Conservation (phyloP, 371 early-diverging fungal genomes). For the Cokeromyces recurvatus region DNA sequence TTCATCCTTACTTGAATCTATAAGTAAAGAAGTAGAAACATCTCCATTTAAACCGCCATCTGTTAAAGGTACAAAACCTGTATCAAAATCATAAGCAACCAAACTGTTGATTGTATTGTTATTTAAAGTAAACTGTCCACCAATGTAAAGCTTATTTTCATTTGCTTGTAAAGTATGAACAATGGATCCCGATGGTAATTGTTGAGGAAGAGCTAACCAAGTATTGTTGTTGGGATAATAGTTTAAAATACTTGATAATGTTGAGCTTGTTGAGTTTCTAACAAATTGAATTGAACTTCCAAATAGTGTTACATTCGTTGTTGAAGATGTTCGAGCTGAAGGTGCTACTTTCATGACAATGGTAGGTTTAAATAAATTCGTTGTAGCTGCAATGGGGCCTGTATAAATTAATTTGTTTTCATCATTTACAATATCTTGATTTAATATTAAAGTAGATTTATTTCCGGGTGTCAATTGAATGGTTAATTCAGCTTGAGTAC, state of each 20-base stretch:
- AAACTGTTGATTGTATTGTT: constrained; percentile 6
- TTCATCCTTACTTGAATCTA: constrained; percentile 19
- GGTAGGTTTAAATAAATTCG: constrained; percentile 25
- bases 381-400: constrained; percentile 40
- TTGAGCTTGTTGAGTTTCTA: constrained; percentile 27
- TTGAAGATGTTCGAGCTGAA: constrained; percentile 16
- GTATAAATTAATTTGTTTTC: constrained; percentile 41
- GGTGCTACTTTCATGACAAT: constrained; percentile 16
- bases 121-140: constrained; percentile 28
- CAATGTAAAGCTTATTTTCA: constrained; percentile 29
- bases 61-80: constrained; percentile 11
- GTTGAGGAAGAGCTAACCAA: constrained; percentile 26
- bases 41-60: constrained; percentile 22
- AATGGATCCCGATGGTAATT: constrained; percentile 23
- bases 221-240: constrained; percentile 28
- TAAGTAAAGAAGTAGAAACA: constrained; percentile 15
- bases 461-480: constrained; percentile 40
- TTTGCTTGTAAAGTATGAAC: constrained; percentile 25
- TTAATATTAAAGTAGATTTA: constrained; percentile 22
- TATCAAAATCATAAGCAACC: constrained; percentile 24
- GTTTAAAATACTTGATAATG: constrained; percentile 30
- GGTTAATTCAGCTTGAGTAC: constrained; percentile 43
- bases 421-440: constrained; percentile 42
- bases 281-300: constrained; percentile 32
- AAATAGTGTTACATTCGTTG: constrained; percentile 16